Evolutionary conservation across 192 early-diverging fungal genomes (phyloP), one percentile per base, ranked within the genome.

Genomic region (Coemansia sp.): DNA sequence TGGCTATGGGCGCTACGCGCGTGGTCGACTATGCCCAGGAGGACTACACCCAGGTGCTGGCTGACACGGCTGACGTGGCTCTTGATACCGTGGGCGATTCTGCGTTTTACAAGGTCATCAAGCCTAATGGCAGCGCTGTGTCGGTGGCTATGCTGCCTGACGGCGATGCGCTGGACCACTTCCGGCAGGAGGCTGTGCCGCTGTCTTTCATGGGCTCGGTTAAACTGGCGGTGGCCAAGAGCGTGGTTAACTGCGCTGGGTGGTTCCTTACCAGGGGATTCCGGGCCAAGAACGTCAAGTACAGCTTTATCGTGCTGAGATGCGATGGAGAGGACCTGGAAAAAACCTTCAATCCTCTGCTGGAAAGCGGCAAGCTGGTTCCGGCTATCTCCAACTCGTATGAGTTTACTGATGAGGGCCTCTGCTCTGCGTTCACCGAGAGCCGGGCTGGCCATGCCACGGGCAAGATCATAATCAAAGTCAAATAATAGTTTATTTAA

Each of bases 11-110:
- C 34, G 86, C 86, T 0, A 73, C 70, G 21, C 50, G 69, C 1
- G 73, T 72, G 1, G 71, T 87, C n/a, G 86, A 88, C 58, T 86
- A 87, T 39, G 79, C 72, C 0, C 70, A 69, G 34, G 69, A 77
- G 13, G 61, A 55, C 18, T 72, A 69, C 26, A 63, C 68, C 0
- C 23, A 42, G 21, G 73, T 63, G 36, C 61, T 76, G 28, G 55
- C 64, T 43, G 26, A 73, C 53, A 18, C 50, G 11, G 84, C 68
- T 4, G 84, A 85, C 59, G 66, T 79, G 35, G 76, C 59, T 6
- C 58, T 85, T 16, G 84, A 86, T 52, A 79, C 79, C 0, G 48
- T 69, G 0, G 85, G 79, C 28, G 85, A 78, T 16, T 14, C 47
- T 3, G 21, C 53, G 20, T 21, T 66, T 21, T 67, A 77, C 53